Evolutionary conservation across 2,329 filamentous ascomycete species (phyloP).

Genomic region (Sporothrix protearum): DNA sequence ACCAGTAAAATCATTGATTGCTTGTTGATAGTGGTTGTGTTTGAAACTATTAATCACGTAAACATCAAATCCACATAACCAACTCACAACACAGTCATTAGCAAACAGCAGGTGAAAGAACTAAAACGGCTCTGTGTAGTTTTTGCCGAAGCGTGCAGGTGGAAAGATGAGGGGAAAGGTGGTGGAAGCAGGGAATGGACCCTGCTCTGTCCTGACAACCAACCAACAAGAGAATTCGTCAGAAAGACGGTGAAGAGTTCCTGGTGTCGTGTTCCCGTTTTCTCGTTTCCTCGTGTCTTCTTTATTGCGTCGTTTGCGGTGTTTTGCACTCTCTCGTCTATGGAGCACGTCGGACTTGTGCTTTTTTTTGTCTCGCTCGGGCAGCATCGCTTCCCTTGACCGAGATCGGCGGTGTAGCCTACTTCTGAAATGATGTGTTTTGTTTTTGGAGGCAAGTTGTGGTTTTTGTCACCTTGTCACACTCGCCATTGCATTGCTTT

Average conservation of each 20-base stretch:
- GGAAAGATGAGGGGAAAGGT: not conserved
- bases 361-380: not conserved
- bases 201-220: not conserved
- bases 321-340: no score
- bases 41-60: no score
- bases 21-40: no score
- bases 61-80: no score
- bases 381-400: not conserved
- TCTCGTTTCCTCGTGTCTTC: not conserved
- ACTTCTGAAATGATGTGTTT: not conserved
- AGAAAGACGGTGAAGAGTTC: conserved; percentile 11
- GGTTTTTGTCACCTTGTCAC: not conserved
- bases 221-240: not conserved
- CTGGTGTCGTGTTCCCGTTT: conserved; percentile 5
- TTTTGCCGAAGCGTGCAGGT: no score
- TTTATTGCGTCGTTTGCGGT: not conserved
- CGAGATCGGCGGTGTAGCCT: not conserved
- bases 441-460: no score
- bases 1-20: no score
- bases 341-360: not conserved
- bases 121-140: no score
- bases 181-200: not conserved
- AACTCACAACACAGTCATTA: no score
- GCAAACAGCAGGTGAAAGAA: no score
- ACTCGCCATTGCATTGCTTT: not conserved